These are phyloP conservation scores for Perkinsus chesapeaki DNA, from an alignment of 169 alveolate genomes.

Conservation along the genomic window DNA sequence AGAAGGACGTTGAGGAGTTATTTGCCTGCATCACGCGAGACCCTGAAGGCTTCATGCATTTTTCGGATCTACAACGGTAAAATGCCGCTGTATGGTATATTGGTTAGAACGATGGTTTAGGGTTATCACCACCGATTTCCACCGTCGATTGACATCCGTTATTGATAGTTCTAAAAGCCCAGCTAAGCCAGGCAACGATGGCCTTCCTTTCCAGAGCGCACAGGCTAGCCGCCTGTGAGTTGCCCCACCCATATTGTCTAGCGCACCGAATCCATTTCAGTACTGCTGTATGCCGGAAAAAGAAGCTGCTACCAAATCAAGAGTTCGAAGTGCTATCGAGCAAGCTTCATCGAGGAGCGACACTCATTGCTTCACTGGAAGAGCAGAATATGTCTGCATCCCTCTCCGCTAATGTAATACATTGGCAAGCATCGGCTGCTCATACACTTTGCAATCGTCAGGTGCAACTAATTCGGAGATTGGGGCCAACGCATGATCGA, in stretches of 20 bases:
- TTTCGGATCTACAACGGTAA: neutral
- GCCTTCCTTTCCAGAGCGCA: neutral
- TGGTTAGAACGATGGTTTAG: neutral
- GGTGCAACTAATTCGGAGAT: neutral
- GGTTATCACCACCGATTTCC: neutral
- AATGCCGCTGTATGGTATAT: neutral
- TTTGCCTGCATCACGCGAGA: neutral
- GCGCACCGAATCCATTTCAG: neutral
- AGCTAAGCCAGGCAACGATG: neutral
- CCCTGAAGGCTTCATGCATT: neutral
- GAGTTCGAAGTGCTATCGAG: neutral
- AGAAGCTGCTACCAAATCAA: neutral
- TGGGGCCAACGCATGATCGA: neutral
- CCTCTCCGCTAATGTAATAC: neutral
- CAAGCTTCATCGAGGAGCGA: neutral
- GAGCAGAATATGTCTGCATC: neutral
- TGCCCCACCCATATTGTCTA: neutral
- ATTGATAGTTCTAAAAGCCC: neutral
- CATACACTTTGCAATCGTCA: neutral
- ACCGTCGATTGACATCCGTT: neutral
- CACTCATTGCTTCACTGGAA: neutral
- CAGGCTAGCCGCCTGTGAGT: neutral
- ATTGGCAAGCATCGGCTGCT: neutral
- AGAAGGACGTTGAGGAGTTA: neutral
- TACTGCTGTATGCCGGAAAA: neutral